Percentiles rank a stretch among this genome's conserved stretches.
Evolutionary conservation across 768 basidiomycete species (phyloP).

Genomic region (Auriscalpium vulgare): DNA sequence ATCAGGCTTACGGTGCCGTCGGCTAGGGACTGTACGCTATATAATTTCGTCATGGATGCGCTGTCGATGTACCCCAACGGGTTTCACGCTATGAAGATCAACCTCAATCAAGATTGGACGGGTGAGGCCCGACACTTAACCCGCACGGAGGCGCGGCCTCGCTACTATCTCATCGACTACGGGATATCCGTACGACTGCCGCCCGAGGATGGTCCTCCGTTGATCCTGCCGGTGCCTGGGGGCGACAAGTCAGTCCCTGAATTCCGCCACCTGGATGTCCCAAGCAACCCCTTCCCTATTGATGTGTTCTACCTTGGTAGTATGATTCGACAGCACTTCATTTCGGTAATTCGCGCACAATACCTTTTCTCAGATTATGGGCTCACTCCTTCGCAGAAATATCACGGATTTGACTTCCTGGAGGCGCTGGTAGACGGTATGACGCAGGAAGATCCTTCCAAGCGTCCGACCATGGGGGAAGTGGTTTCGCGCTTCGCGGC

Average conservation of each 20-base stretch:
- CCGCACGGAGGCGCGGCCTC: background rate
- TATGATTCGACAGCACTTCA: background rate
- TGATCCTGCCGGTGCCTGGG: slow-evolving; percentile 1
- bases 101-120: slow-evolving; percentile 1
- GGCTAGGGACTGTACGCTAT: background rate
- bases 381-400: slow-evolving; percentile 10
- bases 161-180: slow-evolving; percentile 7
- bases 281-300: slow-evolving; percentile 6
- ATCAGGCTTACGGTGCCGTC: too few species aligned
- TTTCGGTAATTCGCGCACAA: background rate
- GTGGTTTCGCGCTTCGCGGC: slow-evolving; percentile 1
- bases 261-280: background rate
- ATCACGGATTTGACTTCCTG: slow-evolving; percentile 19
- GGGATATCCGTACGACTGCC: slow-evolving; percentile 4
- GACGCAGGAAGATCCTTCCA: slow-evolving; percentile 18
- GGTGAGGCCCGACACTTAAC: background rate
- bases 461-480: slow-evolving; percentile 18
- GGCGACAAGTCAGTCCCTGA: slow-evolving; percentile 11
- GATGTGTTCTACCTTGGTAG: slow-evolving; percentile 10
- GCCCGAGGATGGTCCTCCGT: slow-evolving; percentile 1
- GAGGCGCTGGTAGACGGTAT: slow-evolving; percentile 18
- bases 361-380: background rate
- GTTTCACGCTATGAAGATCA: slow-evolving; percentile 1
- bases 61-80: slow-evolving; percentile 3
- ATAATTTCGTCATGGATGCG: slow-evolving; percentile 11